These are phyloP conservation scores for Epichloe bromicola DNA, from an alignment of 2,329 filamentous ascomycete species.

Conservation along the genomic window DNA sequence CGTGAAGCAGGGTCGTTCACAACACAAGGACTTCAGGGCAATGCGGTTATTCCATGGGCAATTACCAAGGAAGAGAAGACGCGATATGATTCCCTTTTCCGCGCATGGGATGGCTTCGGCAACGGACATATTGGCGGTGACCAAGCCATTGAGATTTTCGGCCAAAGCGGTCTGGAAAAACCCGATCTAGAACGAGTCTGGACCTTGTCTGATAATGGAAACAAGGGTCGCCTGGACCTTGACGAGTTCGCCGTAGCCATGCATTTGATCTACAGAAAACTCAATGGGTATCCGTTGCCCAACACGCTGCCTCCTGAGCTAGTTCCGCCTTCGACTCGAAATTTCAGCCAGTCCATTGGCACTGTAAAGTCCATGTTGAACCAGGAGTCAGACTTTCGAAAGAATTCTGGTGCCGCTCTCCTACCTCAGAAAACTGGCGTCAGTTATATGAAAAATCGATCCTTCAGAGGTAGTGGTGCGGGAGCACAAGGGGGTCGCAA, in stretches of 20 bases:
- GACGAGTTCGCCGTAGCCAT: conserved; percentile 98
- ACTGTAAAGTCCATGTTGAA: conserved; percentile 82
- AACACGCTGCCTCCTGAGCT: conserved; percentile 80
- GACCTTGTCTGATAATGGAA: conserved; percentile 87
- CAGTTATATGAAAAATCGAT: conserved; percentile 92
- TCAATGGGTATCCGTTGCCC: conserved; percentile 90
- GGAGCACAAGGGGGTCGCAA: conserved; percentile 55
- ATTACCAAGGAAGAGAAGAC: conserved; percentile 98
- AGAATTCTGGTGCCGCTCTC: conserved; percentile 77
- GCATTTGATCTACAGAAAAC: conserved; percentile 95
- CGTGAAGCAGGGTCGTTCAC: conserved; percentile 75
- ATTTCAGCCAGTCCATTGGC: conserved; percentile 85
- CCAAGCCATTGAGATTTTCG: conserved; percentile 92
- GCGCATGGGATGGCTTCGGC: conserved; percentile 87
- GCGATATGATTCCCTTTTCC: conserved; percentile 89
- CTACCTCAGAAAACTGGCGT: conserved; percentile 96
- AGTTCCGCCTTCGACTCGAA: conserved; percentile 85
- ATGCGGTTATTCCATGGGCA: conserved; percentile 93
- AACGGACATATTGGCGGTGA: conserved; percentile 88
- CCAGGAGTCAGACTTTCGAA: conserved; percentile 79
- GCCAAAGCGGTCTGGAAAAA: conserved; percentile 87
- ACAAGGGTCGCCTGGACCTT: conserved; percentile 85
- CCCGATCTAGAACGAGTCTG: conserved; percentile 83
- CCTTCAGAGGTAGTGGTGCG: conserved; percentile 57
- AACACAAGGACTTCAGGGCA: conserved; percentile 76